Base-by-base conservation (phyloP, 2,329 filamentous ascomycete genomes). In the Ascosphaera aggregata region DNA sequence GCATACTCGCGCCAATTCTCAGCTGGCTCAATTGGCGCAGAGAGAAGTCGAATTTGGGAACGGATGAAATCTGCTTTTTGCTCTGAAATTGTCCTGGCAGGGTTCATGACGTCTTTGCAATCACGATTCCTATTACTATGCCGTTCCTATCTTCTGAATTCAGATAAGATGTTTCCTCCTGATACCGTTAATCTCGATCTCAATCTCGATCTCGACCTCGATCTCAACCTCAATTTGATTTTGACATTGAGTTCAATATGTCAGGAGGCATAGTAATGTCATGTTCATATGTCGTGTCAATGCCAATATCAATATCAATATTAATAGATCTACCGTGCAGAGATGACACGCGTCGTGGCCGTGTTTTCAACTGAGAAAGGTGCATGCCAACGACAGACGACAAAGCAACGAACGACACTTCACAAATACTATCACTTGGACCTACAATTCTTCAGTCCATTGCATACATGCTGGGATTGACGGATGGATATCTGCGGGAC, bases 61-160 rank as follows among this genome's bases (percentile, higher is more conserved):
- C 63, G 55, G 15, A 70, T 53, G 37, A 71, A 71, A 11, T 57
- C 48, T 4, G 61, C 57, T 44, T 71, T 71, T 31, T 64, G 47
- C 42, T 65, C 62, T 16, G 62, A 54, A 36, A 70, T 58, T 1
- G 65, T 67, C 40, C 50, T 50, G 41, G 49, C 48, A 31, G 51
- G 52, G 40, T 58, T 56, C 58, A 61, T 61, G 20, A 37, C 46
- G 39, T 42, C 45, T 47, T 46, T 40, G 42, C 40, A 43, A 44
- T 41, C 18, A 27, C 24, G 22, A 27, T 46, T 40, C 42, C 40
- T 43, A 44, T 41, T 18, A 27, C 24, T 19, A 27, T 31, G 34
- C 35, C 31, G 22, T 24, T 19, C 24, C 16, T 18, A 19, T 15
- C 32, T 35, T 5, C 17, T 35, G 7, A 16, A 15, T 15, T 35